Conservation (phyloP, 495 filamentous ascomycete species). For the Xylaria nigripes region DNA sequence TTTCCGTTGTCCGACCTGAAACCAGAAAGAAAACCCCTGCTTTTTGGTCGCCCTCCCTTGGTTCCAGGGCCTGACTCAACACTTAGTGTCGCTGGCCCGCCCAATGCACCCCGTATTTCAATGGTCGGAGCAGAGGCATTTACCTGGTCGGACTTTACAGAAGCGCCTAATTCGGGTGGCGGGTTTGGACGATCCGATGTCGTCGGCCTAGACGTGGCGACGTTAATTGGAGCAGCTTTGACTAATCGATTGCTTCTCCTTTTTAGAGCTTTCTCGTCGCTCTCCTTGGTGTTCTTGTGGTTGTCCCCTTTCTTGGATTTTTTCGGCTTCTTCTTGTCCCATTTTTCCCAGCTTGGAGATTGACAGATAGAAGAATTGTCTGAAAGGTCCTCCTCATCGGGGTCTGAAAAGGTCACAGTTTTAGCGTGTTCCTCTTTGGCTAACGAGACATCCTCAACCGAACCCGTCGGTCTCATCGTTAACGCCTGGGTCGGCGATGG, state of each 20-base stretch:
- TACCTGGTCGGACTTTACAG: constrained; percentile 13
- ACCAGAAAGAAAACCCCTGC: constrained; percentile 21
- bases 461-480: constrained; percentile 12
- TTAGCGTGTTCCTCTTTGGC: constrained; percentile 27
- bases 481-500: constrained; percentile 16
- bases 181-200: constrained; percentile 18
- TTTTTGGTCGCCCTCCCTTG: constrained; percentile 16
- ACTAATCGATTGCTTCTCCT: constrained; percentile 31
- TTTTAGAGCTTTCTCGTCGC: constrained; percentile 33
- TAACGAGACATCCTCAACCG: constrained; percentile 11
- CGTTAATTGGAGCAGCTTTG: constrained; percentile 24
- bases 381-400: constrained; percentile 33
- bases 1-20: constrained; percentile 25
- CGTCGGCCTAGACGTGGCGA: constrained; percentile 13
- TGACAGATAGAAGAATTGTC: constrained; percentile 48
- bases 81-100: background rate
- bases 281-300: constrained; percentile 36
- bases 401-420: constrained; percentile 37
- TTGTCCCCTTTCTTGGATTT: constrained; percentile 36
- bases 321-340: constrained; percentile 42
- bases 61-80: constrained; percentile 12
- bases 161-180: constrained; percentile 18
- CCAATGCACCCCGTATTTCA: background rate
- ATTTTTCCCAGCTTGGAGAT: constrained; percentile 48
- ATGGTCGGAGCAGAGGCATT: background rate